A percentile compares a stretch with the other conserved stretches of the same genome.
Evolutionary conservation across 2,329 filamentous ascomycete genomes (phyloP).

Genomic region (Didymella pinodella): DNA sequence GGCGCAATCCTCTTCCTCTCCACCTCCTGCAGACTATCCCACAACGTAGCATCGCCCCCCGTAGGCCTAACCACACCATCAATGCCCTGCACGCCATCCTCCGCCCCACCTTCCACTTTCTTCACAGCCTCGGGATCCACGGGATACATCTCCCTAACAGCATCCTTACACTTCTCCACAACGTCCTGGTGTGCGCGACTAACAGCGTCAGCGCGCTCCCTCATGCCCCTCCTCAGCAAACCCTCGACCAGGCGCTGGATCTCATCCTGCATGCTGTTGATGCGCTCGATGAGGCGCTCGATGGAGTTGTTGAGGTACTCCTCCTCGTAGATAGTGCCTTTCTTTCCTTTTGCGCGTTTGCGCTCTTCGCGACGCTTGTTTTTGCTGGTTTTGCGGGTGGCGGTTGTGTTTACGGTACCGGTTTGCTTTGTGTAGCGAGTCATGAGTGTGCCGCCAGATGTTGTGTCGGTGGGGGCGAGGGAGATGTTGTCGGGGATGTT

Average conservation of each 20-base stretch:
- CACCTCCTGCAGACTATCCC: constrained; percentile 54
- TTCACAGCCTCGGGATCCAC: constrained; percentile 12
- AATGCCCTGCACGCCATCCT: constrained; percentile 33
- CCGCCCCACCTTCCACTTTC: constrained; percentile 26
- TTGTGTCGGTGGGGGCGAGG: constrained; percentile 84
- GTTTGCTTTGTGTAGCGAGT: constrained; percentile 86
- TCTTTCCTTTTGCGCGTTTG: constrained; percentile 92
- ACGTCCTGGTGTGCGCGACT: constrained; percentile 79
- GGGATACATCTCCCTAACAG: constrained; percentile 65
- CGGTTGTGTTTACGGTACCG: constrained; percentile 75
- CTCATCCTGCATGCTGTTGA: constrained; percentile 77
- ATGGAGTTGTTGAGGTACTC: constrained; percentile 94
- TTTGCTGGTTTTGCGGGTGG: constrained; percentile 82
- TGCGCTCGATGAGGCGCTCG: constrained; percentile 79
- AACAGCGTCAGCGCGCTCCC: constrained; percentile 82
- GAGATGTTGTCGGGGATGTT: constrained; percentile 93
- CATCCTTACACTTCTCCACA: constrained; percentile 70
- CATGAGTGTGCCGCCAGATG: constrained; percentile 82
- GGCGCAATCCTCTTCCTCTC: constrained; percentile 57
- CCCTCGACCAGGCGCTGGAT: constrained; percentile 77
- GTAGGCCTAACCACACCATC: constrained; percentile 41
- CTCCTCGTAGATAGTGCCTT: constrained; percentile 97
- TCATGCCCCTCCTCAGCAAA: constrained; percentile 81
- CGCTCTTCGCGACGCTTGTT: constrained; percentile 90
- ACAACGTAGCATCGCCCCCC: constrained; percentile 57